phyloP scores from a whole-genome alignment of 371 early-diverging fungal genomes.

The Chytridiales sp. region DNA sequence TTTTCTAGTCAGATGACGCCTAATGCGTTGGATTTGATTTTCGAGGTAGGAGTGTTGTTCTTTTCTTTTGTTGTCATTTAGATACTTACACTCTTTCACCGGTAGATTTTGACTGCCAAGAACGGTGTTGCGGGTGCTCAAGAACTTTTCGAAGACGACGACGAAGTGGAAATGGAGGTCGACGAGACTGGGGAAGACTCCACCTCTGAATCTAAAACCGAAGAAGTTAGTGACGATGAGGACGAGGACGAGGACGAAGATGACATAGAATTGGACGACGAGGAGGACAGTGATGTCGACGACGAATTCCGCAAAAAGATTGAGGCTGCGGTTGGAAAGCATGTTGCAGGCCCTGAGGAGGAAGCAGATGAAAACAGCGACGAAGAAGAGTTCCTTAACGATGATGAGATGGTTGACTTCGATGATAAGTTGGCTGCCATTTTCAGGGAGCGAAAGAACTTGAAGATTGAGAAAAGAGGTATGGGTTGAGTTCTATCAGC shows the following conservation, averaged over 20 bases:
- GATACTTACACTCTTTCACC: not conserved
- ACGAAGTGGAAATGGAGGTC: slow-evolving; percentile 55
- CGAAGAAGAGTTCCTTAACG: slow-evolving; percentile 72
- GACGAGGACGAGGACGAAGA: slow-evolving; percentile 31
- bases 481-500: slow-evolving; percentile 27
- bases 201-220: slow-evolving; percentile 43
- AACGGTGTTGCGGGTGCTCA: slow-evolving; percentile 55
- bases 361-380: slow-evolving; percentile 51
- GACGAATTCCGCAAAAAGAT: slow-evolving; percentile 35
- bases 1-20: slow-evolving; percentile 75
- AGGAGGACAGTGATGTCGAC: slow-evolving; percentile 25
- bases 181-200: slow-evolving; percentile 61
- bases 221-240: slow-evolving; percentile 40
- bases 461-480: slow-evolving; percentile 68
- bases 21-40: slow-evolving; percentile 71
- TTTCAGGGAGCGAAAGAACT: slow-evolving; percentile 68
- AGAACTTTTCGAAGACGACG: slow-evolving; percentile 58
- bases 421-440: slow-evolving; percentile 89
- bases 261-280: slow-evolving; percentile 27
- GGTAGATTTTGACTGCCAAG: slow-evolving; percentile 52
- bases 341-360: slow-evolving; percentile 43
- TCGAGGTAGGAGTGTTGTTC: slow-evolving; percentile 54
- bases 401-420: slow-evolving; percentile 90
- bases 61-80: not conserved
- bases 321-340: slow-evolving; percentile 27